A percentile compares a stretch with the other conserved stretches of the same genome.
Evolutionary conservation across 1,284 basidiomycete genomes (phyloP).

Genomic region (Xerocomus minutiporus): DNA sequence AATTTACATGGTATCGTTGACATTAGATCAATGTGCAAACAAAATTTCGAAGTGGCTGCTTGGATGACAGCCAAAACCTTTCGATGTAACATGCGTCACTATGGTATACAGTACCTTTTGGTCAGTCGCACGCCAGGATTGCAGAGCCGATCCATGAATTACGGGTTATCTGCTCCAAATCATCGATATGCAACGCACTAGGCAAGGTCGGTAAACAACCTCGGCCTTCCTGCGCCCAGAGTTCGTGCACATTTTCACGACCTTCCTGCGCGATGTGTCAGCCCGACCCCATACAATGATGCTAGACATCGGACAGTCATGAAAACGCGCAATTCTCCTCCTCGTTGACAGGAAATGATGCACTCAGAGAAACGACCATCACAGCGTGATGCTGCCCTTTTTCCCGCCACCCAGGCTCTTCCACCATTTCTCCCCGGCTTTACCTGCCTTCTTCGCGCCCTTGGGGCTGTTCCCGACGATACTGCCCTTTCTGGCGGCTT

Average conservation of each 20-base stretch:
- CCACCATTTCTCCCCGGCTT: slow-evolving; percentile 20
- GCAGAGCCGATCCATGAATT: too few species aligned
- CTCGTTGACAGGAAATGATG: background rate
- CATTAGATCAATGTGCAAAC: too few species aligned
- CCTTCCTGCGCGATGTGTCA: background rate
- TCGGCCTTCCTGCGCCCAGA: background rate
- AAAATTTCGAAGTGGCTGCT: too few species aligned
- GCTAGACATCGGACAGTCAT: background rate
- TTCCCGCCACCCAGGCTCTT: slow-evolving; percentile 14
- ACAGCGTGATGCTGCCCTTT: slow-evolving; percentile 9
- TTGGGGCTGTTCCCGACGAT: background rate
- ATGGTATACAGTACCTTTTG: too few species aligned
- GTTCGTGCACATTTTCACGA: background rate
- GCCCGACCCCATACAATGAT: background rate
- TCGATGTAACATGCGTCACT: too few species aligned
- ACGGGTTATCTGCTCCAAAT: too few species aligned
- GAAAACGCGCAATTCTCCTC: background rate
- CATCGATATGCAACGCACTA: too few species aligned
- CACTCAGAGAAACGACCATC: background rate
- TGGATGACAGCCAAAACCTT: too few species aligned
- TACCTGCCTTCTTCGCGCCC: background rate
- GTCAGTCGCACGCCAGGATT: too few species aligned
- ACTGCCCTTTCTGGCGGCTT: slow-evolving; percentile 2
- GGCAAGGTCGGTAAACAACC: too few species aligned
- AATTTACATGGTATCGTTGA: too few species aligned